phyloP scores from a whole-genome alignment of 495 filamentous ascomycete genomes.

The Penicillium alfredii region DNA sequence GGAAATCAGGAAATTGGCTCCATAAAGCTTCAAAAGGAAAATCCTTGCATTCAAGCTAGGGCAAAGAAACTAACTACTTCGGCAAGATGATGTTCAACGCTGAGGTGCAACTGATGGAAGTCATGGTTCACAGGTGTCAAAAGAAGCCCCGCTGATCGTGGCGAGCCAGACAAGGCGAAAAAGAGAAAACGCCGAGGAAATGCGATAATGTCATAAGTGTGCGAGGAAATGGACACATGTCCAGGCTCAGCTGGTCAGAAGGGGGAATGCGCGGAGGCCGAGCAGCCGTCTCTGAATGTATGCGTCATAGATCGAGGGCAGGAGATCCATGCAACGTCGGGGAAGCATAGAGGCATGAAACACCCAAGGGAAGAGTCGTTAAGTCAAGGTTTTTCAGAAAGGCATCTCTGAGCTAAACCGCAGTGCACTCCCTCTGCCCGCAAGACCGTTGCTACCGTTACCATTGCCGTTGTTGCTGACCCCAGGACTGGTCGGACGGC shows the following conservation, averaged over 20 bases:
- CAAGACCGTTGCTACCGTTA: constrained; percentile 23
- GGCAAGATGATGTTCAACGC: no score
- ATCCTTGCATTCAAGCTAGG: no score
- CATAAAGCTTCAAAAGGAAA: no score
- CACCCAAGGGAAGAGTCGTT: neutral
- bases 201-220: constrained; percentile 16
- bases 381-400: constrained; percentile 8
- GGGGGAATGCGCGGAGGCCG: no score
- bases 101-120: no score
- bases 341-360: neutral
- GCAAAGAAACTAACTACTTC: no score
- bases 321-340: no score
- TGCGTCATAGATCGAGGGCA: constrained; percentile 16
- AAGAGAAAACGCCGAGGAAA: constrained; percentile 16
- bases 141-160: no score
- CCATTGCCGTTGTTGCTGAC: constrained; percentile 27
- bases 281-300: constrained; percentile 3
- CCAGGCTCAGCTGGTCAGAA: no score
- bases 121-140: no score
- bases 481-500: constrained; percentile 42
- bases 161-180: neutral
- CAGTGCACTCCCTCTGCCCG: constrained; percentile 33
- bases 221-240: constrained; percentile 1
- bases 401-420: constrained; percentile 40
- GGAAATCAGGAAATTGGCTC: no score